Percentiles rank a stretch among this genome's conserved stretches.
Evolutionary conservation across 306 rosid species (phyloP).

Genomic region (Astragalus glycyphyllos): DNA sequence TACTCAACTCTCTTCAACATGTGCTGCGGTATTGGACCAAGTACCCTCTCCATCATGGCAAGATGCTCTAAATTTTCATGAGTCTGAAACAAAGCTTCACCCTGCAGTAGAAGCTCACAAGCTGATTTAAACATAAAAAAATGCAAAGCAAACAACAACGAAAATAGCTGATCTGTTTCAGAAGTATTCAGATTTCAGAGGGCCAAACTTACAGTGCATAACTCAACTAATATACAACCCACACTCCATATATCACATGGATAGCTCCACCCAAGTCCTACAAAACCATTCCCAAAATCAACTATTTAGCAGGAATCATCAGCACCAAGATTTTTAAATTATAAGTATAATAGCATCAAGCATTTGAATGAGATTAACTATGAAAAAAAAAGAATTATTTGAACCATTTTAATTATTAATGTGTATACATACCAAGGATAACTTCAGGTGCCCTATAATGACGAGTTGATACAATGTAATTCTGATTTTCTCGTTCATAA

Average conservation of each 20-base stretch:
- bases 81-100: slow-evolving; percentile 96
- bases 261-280: slow-evolving; percentile 96
- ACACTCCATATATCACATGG: slow-evolving; percentile 97
- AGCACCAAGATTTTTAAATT: neutral
- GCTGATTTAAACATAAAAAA: neutral
- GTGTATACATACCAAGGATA: slow-evolving; percentile 65
- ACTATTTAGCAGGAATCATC: neutral
- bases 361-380: neutral
- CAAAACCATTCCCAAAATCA: slow-evolving; percentile 13
- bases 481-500: slow-evolving; percentile 82
- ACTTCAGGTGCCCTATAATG: slow-evolving; percentile 99
- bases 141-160: neutral
- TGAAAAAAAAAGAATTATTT: neutral
- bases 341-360: neutral
- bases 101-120: slow-evolving; percentile 50
- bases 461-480: slow-evolving; percentile 90
- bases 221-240: slow-evolving; percentile 94
- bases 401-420: neutral
- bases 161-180: neutral
- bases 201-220: slow-evolving; percentile 61
- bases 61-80: slow-evolving; percentile 97
- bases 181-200: neutral
- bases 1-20: slow-evolving; percentile 78
- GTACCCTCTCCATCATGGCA: slow-evolving; percentile 96
- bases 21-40: slow-evolving; percentile 74